These are phyloP conservation scores for Sporothrix mexicana DNA, from an alignment of 2,329 filamentous ascomycete genomes.

Conservation along the genomic window DNA sequence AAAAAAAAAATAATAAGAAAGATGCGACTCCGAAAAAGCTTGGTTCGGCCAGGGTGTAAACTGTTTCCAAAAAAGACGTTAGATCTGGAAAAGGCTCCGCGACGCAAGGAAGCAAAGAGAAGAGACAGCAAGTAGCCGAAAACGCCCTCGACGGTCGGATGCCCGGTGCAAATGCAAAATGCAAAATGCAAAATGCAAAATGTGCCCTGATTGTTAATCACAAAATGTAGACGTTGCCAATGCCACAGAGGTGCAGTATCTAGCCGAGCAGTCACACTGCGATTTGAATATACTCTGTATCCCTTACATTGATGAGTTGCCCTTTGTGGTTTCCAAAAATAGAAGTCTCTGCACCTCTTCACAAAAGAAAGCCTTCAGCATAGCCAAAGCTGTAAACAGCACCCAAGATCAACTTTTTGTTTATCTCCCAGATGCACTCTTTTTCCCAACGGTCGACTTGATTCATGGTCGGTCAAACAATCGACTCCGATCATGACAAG, in stretches of 20 bases:
- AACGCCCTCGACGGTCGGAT: background rate
- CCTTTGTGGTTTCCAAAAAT: no score
- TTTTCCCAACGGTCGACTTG: no score
- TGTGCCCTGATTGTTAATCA: constrained; percentile 2
- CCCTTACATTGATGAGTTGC: no score
- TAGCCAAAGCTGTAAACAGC: no score
- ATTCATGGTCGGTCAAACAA: background rate
- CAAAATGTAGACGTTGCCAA: background rate
- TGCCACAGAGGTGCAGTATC: no score
- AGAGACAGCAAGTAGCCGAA: background rate
- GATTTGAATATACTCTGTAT: no score
- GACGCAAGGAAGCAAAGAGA: background rate
- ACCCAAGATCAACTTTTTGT: no score
- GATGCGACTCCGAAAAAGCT: background rate
- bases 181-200: no score
- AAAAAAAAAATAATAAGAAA: background rate
- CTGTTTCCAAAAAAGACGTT: background rate
- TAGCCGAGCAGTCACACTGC: no score
- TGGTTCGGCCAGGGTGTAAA: constrained; percentile 10
- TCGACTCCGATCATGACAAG: background rate
- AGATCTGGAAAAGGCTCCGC: no score
- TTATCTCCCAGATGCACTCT: background rate
- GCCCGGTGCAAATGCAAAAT: background rate
- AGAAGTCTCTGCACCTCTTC: no score
- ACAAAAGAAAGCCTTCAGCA: no score